Conservation (phyloP, 257 asterid genomes). For the Ocimum tenuiflorum region DNA sequence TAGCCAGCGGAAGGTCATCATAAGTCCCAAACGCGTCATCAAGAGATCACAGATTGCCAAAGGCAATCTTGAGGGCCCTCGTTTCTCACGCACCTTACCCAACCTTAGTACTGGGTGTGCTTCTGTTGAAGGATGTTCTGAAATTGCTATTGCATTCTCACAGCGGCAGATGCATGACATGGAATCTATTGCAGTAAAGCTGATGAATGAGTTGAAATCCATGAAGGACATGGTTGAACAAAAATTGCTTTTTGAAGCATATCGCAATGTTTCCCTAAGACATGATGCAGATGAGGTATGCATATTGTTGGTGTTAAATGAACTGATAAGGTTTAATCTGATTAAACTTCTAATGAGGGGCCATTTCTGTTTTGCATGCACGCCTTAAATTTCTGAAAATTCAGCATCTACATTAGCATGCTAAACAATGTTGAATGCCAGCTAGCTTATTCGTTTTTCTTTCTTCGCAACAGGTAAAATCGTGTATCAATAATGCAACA, state of each 20-base stretch:
- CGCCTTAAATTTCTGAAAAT: slow-evolving; percentile 12
- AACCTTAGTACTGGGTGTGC: slow-evolving; percentile 58
- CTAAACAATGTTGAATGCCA: not conserved
- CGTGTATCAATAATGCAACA: slow-evolving; percentile 49
- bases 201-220: slow-evolving; percentile 72
- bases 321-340: slow-evolving; percentile 8
- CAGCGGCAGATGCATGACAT: slow-evolving; percentile 82
- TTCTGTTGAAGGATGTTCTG: slow-evolving; percentile 66
- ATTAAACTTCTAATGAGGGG: not conserved
- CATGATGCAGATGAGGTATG: slow-evolving; percentile 80
- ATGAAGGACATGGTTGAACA: slow-evolving; percentile 80
- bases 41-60: slow-evolving; percentile 39
- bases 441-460: not conserved
- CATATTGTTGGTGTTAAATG: not conserved
- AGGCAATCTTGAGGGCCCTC: slow-evolving; percentile 61
- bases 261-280: slow-evolving; percentile 56
- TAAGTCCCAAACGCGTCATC: slow-evolving; percentile 29
- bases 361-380: not conserved
- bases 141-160: slow-evolving; percentile 77
- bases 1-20: slow-evolving; percentile 33
- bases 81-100: slow-evolving; percentile 52
- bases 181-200: slow-evolving; percentile 65
- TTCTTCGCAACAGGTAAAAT: slow-evolving; percentile 48
- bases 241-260: slow-evolving; percentile 69
- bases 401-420: slow-evolving; percentile 6